Base-by-base conservation (phyloP, 2,329 filamentous ascomycete species). In the Didymella sp. region DNA sequence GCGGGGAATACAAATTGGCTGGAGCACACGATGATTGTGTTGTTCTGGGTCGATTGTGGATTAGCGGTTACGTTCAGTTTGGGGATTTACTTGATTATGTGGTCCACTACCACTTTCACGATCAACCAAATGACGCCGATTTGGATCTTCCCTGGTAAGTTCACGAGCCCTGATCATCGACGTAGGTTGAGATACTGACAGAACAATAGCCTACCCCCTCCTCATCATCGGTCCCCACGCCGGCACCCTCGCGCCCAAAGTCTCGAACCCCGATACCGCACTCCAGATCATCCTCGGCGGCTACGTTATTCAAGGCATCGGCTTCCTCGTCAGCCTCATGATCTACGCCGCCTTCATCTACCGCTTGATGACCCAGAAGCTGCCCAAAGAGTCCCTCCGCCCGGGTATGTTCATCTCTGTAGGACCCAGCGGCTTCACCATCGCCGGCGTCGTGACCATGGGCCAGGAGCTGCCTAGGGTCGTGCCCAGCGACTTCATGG, bases 341-440 rank as follows among this genome's bases (percentile, higher is more conserved):
- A 90, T 96, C 24, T 92, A 92, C 60, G 86, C 89, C 1, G 89
- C 91, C 46, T 95, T 93, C 71, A 85, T 96, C 46, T 95, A 95
- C 72, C 86, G 91, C 27, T 82, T 96, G 25, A 95, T 95, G 91
- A 94, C 91, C 0, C 89, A 94, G 69, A 95, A 95, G 68, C 80
- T 96, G 0, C 91, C 91, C 0, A 83, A 85, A 51, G 91, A 94
- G 69, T 87, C 84, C 38, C 83, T 91, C 19, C 85, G 91, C 11
- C 91, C 91, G 0, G 91, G 89, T 67, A 92, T 96, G 87, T 95
- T 95, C 72, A 91, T 95, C 59, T 89, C 86, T 1, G 89, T 95
- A 25, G 91, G 91, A 30, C 91, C 91, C 0, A 87, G 85, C 46
- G 90, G 85, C 2, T 89, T 89, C 71, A 89, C 87, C 0, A 85